A percentile compares a stretch with the other conserved stretches of the same genome.
Evolutionary conservation across 2,329 filamentous ascomycete genomes (phyloP).

Genomic region (Fusarium longipes): DNA sequence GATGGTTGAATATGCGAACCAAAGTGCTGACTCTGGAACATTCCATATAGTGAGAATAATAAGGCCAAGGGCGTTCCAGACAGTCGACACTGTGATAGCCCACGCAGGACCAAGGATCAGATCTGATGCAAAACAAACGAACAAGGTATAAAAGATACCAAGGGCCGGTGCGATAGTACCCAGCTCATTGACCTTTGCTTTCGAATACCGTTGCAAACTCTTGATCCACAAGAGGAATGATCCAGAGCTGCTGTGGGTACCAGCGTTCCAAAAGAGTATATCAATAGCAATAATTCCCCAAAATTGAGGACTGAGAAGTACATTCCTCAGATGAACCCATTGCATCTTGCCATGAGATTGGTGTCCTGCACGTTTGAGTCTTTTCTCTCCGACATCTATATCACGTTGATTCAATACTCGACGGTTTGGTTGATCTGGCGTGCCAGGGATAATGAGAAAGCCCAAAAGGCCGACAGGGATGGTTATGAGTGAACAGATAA

Average conservation of each 20-base stretch:
- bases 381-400: constrained; percentile 56
- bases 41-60: constrained; percentile 67
- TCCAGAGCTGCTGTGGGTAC: constrained; percentile 59
- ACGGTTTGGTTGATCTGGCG: constrained; percentile 58
- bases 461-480: constrained; percentile 64
- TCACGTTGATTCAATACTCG: constrained; percentile 60
- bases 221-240: constrained; percentile 69
- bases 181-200: constrained; percentile 61
- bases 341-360: constrained; percentile 52
- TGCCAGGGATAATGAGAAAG: constrained; percentile 62
- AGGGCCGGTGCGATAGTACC: constrained; percentile 64
- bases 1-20: constrained; percentile 56
- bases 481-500: constrained; percentile 65
- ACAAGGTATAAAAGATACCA: constrained; percentile 66
- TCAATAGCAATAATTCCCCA: constrained; percentile 63
- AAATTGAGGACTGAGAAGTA: constrained; percentile 59
- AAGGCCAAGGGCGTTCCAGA: constrained; percentile 64
- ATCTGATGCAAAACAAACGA: constrained; percentile 66
- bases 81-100: constrained; percentile 63
- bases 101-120: constrained; percentile 63
- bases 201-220: constrained; percentile 60
- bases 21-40: constrained; percentile 58
- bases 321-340: constrained; percentile 45
- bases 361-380: constrained; percentile 60
- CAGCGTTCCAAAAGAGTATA: constrained; percentile 67